phyloP scores from a whole-genome alignment of 2,329 filamentous ascomycete genomes.

The Lojkania enalia region DNA sequence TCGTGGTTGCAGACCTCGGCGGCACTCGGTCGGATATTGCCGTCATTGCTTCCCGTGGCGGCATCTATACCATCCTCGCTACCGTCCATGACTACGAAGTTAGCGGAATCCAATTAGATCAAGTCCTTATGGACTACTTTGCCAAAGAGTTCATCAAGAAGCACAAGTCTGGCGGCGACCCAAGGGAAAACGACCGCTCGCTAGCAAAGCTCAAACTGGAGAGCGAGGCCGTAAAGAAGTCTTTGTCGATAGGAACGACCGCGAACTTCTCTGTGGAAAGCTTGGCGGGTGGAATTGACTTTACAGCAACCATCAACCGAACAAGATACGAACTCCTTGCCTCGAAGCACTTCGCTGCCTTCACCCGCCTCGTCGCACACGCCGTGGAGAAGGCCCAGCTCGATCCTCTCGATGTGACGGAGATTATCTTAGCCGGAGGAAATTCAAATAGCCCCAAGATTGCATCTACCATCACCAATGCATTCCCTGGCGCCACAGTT shows the following conservation, averaged over 20 bases:
- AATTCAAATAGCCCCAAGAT: slow-evolving; percentile 93
- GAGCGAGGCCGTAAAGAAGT: slow-evolving; percentile 88
- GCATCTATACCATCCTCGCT: slow-evolving; percentile 94
- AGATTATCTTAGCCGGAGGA: slow-evolving; percentile 91
- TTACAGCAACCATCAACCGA: slow-evolving; percentile 88
- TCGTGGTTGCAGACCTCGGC: slow-evolving; percentile 90
- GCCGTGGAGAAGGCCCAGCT: slow-evolving; percentile 90
- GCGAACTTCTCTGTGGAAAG: slow-evolving; percentile 93
- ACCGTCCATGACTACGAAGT: slow-evolving; percentile 96
- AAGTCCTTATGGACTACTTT: slow-evolving; percentile 92
- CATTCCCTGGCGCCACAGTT: slow-evolving; percentile 79
- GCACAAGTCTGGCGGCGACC: slow-evolving; percentile 74
- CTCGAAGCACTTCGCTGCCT: slow-evolving; percentile 83
- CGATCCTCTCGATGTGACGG: slow-evolving; percentile 89
- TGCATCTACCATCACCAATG: slow-evolving; percentile 73
- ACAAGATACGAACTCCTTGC: slow-evolving; percentile 88
- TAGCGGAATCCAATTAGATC: slow-evolving; percentile 81
- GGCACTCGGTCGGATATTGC: slow-evolving; percentile 91
- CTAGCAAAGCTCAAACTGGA: slow-evolving; percentile 92
- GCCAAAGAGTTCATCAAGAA: slow-evolving; percentile 99
- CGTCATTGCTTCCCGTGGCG: slow-evolving; percentile 86
- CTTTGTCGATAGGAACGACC: slow-evolving; percentile 83
- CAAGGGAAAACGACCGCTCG: slow-evolving; percentile 76
- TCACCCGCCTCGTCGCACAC: slow-evolving; percentile 81
- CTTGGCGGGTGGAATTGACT: slow-evolving; percentile 86